phyloP scores from a whole-genome alignment of 2,329 filamentous ascomycete genomes.

The Penicillium psychrosexuale region DNA sequence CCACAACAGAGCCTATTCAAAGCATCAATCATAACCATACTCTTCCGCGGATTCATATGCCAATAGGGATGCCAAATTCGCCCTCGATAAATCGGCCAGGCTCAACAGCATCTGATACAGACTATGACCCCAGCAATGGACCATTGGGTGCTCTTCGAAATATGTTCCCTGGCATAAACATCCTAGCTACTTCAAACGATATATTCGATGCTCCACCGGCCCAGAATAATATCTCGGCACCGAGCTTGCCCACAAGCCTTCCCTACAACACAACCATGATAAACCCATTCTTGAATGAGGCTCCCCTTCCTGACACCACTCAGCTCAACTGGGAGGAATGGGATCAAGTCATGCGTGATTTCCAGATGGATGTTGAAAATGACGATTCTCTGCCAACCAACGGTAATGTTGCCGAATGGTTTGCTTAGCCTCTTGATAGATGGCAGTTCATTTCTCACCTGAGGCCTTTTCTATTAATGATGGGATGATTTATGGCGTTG shows the following conservation, averaged over 20 bases:
- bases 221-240: constrained; percentile 8
- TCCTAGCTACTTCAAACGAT: constrained; percentile 17
- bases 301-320: constrained; percentile 14
- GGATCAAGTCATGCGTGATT: constrained; percentile 41
- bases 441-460: not conserved
- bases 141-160: constrained; percentile 23
- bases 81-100: constrained; percentile 3
- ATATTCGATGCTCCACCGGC: constrained; percentile 10
- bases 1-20: constrained; percentile 1
- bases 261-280: constrained; percentile 13
- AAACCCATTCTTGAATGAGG: constrained; percentile 16
- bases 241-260: constrained; percentile 9
- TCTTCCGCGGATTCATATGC: constrained; percentile 24
- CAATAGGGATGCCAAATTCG: not conserved
- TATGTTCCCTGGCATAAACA: constrained; percentile 32
- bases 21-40: constrained; percentile 10
- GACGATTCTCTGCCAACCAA: constrained; percentile 16
- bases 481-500: constrained; percentile 10
- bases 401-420: constrained; percentile 30
- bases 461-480: constrained; percentile 5
- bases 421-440: constrained; percentile 19
- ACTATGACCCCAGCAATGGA: constrained; percentile 25
- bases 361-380: constrained; percentile 36
- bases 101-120: constrained; percentile 3
- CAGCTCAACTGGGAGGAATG: constrained; percentile 35